Conservation (phyloP, 352 stramenopile species). For the Phytophthora ohioensis region DNA sequence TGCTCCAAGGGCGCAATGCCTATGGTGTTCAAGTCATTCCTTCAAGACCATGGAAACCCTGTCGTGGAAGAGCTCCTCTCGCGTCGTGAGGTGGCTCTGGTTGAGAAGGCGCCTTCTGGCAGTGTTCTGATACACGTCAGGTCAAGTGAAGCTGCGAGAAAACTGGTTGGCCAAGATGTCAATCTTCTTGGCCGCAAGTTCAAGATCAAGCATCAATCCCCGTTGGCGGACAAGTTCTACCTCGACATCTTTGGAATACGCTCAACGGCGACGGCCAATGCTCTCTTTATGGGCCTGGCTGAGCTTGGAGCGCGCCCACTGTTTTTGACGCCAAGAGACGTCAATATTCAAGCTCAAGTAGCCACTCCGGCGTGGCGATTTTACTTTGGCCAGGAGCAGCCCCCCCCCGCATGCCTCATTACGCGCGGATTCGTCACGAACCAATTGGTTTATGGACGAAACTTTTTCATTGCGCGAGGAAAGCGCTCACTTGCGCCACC, state of each 20-base stretch:
- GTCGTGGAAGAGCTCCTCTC: neutral
- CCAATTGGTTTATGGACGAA: neutral
- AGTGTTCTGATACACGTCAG: neutral
- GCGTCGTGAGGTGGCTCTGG: neutral
- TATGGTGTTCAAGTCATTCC: no score
- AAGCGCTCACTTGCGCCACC: no score
- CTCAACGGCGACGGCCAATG: neutral
- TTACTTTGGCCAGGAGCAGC: neutral
- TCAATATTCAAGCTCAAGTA: neutral
- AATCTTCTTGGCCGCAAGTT: neutral
- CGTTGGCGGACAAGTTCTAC: neutral
- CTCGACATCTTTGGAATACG: neutral
- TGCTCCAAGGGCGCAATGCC: no score
- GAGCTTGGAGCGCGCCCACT: neutral
- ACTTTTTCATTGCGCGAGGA: neutral
- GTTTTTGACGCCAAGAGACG: neutral
- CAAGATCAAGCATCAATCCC: neutral
- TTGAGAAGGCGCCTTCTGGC: neutral
- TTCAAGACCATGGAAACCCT: neutral
- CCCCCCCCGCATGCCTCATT: neutral
- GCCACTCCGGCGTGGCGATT: neutral
- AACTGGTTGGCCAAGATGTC: neutral
- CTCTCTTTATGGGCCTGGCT: neutral
- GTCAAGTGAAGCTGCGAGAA: neutral
- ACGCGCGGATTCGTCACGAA: neutral